These are phyloP conservation scores for Boletellus deceptivus DNA, from an alignment of 1,284 basidiomycete species.

Conservation along the genomic window DNA sequence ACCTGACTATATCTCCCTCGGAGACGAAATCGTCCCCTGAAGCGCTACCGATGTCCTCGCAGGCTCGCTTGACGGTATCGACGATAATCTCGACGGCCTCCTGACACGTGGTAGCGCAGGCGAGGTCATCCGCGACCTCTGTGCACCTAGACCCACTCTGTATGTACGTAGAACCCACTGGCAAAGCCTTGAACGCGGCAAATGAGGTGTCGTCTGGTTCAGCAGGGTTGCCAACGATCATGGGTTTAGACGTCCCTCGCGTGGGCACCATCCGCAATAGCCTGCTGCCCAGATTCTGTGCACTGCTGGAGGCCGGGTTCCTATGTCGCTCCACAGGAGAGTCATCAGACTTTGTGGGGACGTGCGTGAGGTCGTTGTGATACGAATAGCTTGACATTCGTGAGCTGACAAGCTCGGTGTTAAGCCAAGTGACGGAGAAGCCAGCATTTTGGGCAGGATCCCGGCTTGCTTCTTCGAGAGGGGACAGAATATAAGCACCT, in stretches of 20 bases:
- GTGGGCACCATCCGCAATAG: slow-evolving; percentile 8
- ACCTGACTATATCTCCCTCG: slow-evolving; percentile 81
- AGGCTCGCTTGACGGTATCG: slow-evolving; percentile 64
- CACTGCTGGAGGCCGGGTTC: slow-evolving; percentile 9
- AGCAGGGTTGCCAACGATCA: slow-evolving; percentile 29
- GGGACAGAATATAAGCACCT: slow-evolving; percentile 90
- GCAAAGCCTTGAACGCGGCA: slow-evolving; percentile 75
- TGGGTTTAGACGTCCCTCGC: slow-evolving; percentile 27
- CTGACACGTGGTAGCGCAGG: slow-evolving; percentile 64
- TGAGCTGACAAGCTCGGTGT: slow-evolving; percentile 60
- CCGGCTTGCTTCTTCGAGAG: slow-evolving; percentile 85
- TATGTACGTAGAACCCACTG: slow-evolving; percentile 61
- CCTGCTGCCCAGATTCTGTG: slow-evolving; percentile 21
- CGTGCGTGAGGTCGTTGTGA: slow-evolving; percentile 55
- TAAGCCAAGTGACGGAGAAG: slow-evolving; percentile 75
- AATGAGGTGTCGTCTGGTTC: slow-evolving; percentile 42
- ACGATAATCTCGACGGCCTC: slow-evolving; percentile 78
- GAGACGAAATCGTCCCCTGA: slow-evolving; percentile 49
- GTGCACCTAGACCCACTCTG: slow-evolving; percentile 54
- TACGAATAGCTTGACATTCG: slow-evolving; percentile 83
- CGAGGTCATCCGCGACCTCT: slow-evolving; percentile 61
- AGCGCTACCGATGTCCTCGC: slow-evolving; percentile 56
- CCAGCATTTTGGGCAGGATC: slow-evolving; percentile 86
- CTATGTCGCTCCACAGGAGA: slow-evolving; percentile 9
- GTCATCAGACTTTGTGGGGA: slow-evolving; percentile 25